phyloP scores from a whole-genome alignment of 192 early-diverging fungal genomes.

The Coemansia sp. region DNA sequence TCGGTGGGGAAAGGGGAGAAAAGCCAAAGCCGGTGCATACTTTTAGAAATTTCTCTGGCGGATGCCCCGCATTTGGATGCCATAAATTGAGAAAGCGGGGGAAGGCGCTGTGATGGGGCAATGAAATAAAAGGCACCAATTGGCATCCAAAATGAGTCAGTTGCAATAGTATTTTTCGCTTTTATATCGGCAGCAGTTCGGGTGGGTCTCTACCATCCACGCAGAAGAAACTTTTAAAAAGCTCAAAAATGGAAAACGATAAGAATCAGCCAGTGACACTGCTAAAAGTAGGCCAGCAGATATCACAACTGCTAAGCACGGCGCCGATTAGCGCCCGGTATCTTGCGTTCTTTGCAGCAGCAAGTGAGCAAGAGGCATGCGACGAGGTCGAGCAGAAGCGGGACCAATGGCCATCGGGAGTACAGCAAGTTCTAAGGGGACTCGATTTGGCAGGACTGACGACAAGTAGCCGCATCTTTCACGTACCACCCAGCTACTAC shows the following conservation, averaged over 20 bases:
- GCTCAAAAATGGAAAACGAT: background rate
- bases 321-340: slow-evolving; percentile 17
- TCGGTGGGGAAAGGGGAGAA: no score
- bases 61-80: background rate
- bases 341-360: slow-evolving; percentile 11
- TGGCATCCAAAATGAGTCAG: background rate
- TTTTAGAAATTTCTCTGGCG: background rate
- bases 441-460: slow-evolving; percentile 12
- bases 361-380: background rate
- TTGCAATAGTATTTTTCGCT: background rate
- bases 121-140: background rate
- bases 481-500: slow-evolving; percentile 78
- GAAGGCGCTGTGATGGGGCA: background rate
- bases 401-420: slow-evolving; percentile 7
- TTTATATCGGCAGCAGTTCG: background rate
- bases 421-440: slow-evolving; percentile 16
- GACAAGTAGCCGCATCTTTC: slow-evolving; percentile 58
- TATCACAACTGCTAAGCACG: slow-evolving; percentile 17
- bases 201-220: background rate
- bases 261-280: background rate
- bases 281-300: slow-evolving; percentile 18
- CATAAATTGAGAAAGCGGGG: background rate
- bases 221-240: background rate
- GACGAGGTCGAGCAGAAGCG: background rate
- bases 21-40: no score